These are phyloP conservation scores for Lentinula raphanica DNA, from an alignment of 768 basidiomycete species.

Conservation along the genomic window DNA sequence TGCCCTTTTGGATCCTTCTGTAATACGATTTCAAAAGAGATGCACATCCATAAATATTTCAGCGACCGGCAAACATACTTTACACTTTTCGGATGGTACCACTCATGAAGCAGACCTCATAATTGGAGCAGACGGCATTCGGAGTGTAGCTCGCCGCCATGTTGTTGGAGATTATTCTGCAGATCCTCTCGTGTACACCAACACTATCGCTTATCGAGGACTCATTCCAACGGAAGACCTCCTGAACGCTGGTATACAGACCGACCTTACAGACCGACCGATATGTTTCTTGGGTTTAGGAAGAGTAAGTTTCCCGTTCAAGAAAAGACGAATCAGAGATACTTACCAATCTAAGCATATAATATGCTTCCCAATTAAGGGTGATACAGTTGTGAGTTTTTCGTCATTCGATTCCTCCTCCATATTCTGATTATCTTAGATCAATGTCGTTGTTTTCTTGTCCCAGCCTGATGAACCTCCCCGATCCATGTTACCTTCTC, in stretches of 20 bases:
- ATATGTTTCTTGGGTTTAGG: constrained; percentile 39
- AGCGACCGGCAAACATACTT: constrained; percentile 21
- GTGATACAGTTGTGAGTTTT: constrained; percentile 32
- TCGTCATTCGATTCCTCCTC: too few relatives aligned
- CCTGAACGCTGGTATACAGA: constrained; percentile 37
- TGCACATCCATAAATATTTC: constrained; percentile 28
- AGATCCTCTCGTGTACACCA: constrained; percentile 34
- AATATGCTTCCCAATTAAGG: constrained; percentile 45
- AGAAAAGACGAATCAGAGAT: not conserved
- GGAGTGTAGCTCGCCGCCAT: constrained; percentile 26
- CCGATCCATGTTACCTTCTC: constrained; percentile 23
- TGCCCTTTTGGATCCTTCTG: constrained; percentile 33
- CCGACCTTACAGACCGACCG: constrained; percentile 29
- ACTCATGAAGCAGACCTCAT: constrained; percentile 41
- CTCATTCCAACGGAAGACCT: constrained; percentile 37
- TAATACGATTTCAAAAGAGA: constrained; percentile 47
- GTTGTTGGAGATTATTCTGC: constrained; percentile 25
- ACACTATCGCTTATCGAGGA: constrained; percentile 45
- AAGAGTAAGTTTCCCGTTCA: constrained; percentile 31
- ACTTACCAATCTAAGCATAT: constrained; percentile 36
- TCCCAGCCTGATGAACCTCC: constrained; percentile 25
- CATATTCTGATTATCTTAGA: too few relatives aligned
- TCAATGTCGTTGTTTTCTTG: constrained; percentile 43
- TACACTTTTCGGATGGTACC: constrained; percentile 48
- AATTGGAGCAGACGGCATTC: constrained; percentile 34